Conservation (phyloP, 129 eudicot genomes). For the Flaveria trinervia region DNA sequence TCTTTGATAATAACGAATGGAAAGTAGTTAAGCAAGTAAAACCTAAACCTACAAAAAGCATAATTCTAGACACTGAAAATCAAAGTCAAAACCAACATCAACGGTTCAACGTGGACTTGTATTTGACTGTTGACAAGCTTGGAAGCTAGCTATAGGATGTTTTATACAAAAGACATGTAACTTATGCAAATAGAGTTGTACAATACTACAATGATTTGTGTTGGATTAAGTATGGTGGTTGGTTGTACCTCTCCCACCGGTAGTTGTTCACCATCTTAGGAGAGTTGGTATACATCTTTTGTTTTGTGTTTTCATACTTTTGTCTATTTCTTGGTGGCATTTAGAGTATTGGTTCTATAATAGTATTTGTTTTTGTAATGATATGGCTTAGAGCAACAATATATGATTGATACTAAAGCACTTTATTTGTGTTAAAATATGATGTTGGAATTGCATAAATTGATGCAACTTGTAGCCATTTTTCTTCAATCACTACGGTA, state of each 20-base stretch:
- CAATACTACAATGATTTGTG: conserved; percentile 1
- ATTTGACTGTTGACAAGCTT: conserved; percentile 4
- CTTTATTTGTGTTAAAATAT: too few species aligned
- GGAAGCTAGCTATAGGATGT: conserved; percentile 14
- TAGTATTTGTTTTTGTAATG: neutral
- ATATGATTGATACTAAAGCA: too few species aligned
- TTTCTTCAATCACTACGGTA: too few species aligned
- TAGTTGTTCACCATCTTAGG: conserved; percentile 35
- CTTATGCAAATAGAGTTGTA: conserved; percentile 22
- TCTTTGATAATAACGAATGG: neutral
- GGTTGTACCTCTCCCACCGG: conserved; percentile 36
- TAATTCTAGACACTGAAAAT: neutral
- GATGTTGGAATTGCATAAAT: too few species aligned
- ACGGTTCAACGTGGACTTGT: neutral
- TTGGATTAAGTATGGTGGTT: conserved; percentile 37
- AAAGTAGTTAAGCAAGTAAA: neutral
- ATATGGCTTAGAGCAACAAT: too few species aligned
- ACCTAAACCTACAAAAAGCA: neutral
- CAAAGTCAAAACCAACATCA: conserved; percentile 21
- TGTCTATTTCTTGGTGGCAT: conserved; percentile 8
- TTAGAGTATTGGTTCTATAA: neutral
- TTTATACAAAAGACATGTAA: conserved; percentile 12
- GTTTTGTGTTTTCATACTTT: conserved; percentile 20
- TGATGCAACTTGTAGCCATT: too few species aligned
- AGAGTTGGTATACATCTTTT: conserved; percentile 38